Conservation (phyloP, 2,329 filamentous ascomycete genomes). For the Sclerotinia trifoliorum region DNA sequence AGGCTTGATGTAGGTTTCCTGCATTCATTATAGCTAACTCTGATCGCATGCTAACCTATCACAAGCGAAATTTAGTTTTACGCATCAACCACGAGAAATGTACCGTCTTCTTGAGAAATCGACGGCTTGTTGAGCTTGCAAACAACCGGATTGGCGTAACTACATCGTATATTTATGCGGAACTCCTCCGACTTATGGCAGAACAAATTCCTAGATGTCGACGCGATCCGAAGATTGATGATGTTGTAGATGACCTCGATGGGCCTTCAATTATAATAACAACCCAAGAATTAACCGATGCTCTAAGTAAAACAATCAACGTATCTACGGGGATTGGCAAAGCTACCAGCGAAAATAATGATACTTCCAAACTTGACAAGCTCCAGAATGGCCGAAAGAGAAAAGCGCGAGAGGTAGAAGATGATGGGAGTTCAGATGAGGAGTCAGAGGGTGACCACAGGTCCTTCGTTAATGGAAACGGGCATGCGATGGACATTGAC, state of each 20-base stretch:
- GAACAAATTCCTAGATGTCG: slow-evolving; percentile 67
- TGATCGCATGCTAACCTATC: slow-evolving; percentile 34
- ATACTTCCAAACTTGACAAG: slow-evolving; percentile 50
- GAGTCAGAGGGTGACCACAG: slow-evolving; percentile 28
- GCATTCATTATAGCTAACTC: slow-evolving; percentile 22
- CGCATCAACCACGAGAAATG: slow-evolving; percentile 85
- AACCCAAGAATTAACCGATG: slow-evolving; percentile 56
- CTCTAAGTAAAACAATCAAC: slow-evolving; percentile 53
- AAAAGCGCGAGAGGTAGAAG: slow-evolving; percentile 32
- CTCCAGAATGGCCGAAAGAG: slow-evolving; percentile 41
- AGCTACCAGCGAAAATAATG: slow-evolving; percentile 48
- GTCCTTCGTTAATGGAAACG: slow-evolving; percentile 26
- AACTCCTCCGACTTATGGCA: slow-evolving; percentile 69
- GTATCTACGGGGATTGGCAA: slow-evolving; percentile 59
- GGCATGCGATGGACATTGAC: slow-evolving; percentile 23
- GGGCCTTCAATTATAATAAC: slow-evolving; percentile 46
- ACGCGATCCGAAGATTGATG: slow-evolving; percentile 52
- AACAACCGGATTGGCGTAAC: slow-evolving; percentile 67
- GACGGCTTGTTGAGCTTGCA: slow-evolving; percentile 71
- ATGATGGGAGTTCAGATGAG: slow-evolving; percentile 33
- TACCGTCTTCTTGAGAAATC: slow-evolving; percentile 76
- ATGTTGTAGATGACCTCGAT: slow-evolving; percentile 40
- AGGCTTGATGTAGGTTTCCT: slow-evolving; percentile 51
- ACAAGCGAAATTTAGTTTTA: slow-evolving; percentile 68
- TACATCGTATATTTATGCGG: slow-evolving; percentile 75